Evolutionary conservation across 176 grass and related monocot genomes (phyloP).

Genomic region (Eremochloa ophiuroides): DNA sequence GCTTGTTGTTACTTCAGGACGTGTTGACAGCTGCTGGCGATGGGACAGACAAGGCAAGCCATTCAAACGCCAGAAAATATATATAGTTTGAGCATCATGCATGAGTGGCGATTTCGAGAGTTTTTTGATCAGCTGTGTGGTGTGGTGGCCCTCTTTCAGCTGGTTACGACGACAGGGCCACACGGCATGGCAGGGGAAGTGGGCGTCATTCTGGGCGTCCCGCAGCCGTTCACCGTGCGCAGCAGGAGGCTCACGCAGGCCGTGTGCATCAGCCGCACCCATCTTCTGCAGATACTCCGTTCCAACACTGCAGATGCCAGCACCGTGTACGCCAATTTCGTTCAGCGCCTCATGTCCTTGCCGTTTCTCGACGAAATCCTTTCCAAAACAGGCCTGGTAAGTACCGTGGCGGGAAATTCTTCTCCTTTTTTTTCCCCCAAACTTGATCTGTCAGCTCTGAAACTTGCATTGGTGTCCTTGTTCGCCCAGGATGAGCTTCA

Average conservation of each 20-base stretch:
- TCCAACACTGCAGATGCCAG: slow-evolving; percentile 29
- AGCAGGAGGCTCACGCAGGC: slow-evolving; percentile 40
- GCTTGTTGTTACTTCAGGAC: background rate
- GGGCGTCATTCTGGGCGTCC: slow-evolving; percentile 46
- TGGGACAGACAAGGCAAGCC: slow-evolving; percentile 12
- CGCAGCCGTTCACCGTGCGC: slow-evolving; percentile 56
- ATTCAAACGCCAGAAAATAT: background rate
- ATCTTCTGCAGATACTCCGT: slow-evolving; percentile 29
- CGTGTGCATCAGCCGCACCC: slow-evolving; percentile 33
- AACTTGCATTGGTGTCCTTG: background rate
- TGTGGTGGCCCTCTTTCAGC: background rate
- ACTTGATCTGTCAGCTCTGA: background rate
- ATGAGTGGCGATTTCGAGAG: too few relatives aligned
- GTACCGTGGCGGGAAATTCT: background rate
- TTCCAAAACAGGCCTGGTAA: background rate
- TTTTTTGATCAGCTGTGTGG: background rate
- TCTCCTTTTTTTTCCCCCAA: too few relatives aligned
- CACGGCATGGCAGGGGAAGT: slow-evolving; percentile 53
- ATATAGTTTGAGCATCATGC: too few relatives aligned
- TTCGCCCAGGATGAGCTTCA: background rate
- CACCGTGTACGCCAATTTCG: slow-evolving; percentile 3
- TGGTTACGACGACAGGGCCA: slow-evolving; percentile 20
- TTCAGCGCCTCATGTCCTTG: slow-evolving; percentile 13
- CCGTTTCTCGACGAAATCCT: background rate
- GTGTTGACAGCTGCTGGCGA: background rate